Conservation (phyloP, 1,139 yeast species). For the Lipomyces yarrowii region DNA sequence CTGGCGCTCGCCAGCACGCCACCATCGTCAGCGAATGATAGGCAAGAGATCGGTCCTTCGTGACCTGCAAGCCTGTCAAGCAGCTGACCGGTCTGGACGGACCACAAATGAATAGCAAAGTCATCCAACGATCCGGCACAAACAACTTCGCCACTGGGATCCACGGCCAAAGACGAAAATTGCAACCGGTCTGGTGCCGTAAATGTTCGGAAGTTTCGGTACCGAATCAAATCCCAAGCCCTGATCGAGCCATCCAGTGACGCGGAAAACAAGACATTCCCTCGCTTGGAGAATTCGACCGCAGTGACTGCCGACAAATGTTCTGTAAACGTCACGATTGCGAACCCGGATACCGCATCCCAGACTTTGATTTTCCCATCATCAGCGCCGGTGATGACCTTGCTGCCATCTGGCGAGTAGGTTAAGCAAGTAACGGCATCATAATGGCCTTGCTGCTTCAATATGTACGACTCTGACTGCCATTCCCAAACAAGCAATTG, state of each 20-base stretch:
- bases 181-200: constrained; percentile 89
- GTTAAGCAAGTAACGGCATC: constrained; percentile 82
- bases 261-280: constrained; percentile 82
- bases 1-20: constrained; percentile 85
- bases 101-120: constrained; percentile 93
- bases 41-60: constrained; percentile 90
- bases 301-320: constrained; percentile 90
- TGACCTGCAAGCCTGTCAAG: constrained; percentile 89
- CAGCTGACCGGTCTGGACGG: constrained; percentile 92
- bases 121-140: constrained; percentile 93
- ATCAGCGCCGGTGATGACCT: constrained; percentile 90
- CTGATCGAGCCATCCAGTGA: constrained; percentile 96
- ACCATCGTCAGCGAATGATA: constrained; percentile 82
- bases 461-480: constrained; percentile 95
- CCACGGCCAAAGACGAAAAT: constrained; percentile 87
- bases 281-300: constrained; percentile 80
- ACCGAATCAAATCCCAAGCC: constrained; percentile 94
- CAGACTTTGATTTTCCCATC: constrained; percentile 97
- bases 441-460: constrained; percentile 96
- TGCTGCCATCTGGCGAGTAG: constrained; percentile 93
- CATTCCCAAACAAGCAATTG: constrained; percentile 96
- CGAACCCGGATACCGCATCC: constrained; percentile 93
- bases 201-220: constrained; percentile 90
- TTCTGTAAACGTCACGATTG: constrained; percentile 87
- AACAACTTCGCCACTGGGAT: constrained; percentile 95